Evolutionary conservation across 768 basidiomycete species (phyloP), one percentile per base, ranked within the genome.

Genomic region (Agaricus sinodeliciosus): DNA sequence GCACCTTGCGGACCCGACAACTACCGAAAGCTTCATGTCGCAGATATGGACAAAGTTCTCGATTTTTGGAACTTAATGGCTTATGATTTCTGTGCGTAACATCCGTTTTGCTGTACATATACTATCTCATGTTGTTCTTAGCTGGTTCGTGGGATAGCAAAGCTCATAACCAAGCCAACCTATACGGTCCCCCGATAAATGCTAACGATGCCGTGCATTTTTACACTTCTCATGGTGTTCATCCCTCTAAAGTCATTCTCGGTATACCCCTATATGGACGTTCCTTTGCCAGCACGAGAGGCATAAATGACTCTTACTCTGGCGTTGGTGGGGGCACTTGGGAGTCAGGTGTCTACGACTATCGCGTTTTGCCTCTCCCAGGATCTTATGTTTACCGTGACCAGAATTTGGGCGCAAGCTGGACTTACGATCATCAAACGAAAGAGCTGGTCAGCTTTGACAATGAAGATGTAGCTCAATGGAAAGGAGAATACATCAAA

Each of bases 61-160:
- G 89, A 92, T 62, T 94, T 97, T 66, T 98, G 94, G 94, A 98
- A 99, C 65, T 69, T 99, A 66, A 99, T 99, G 96, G 84, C 87
- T 0, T 91, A 92, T 58, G 90, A 91, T 64, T 91, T 86, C 60
- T 79, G 87, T 86, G 58, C 51, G 77, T 67, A 26, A 18, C 35
- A 48, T 22, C 12, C 31, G 39, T 35, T 22, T 15, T 41, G 49
- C 26, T 12, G 28, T 28, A n/a, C 41, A 31, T 16, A 37, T 35
- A 15, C 5, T 40, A 43, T 19, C 27, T 42, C 18, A 36, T 49
- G 27, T 15, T 48, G 40, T 16, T 19, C 52, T 11, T 47, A 88
- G 85, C 86, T 56, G 87, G 88, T 19, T 87, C 87, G 18, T 90
- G 87, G 87, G 87, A 89, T 59, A 55, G 62, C 15, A 62, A 77